Evolutionary conservation across 192 early-diverging fungal genomes (phyloP), one percentile per base, ranked within the genome.

Genomic region (Umbelopsis sp.): DNA sequence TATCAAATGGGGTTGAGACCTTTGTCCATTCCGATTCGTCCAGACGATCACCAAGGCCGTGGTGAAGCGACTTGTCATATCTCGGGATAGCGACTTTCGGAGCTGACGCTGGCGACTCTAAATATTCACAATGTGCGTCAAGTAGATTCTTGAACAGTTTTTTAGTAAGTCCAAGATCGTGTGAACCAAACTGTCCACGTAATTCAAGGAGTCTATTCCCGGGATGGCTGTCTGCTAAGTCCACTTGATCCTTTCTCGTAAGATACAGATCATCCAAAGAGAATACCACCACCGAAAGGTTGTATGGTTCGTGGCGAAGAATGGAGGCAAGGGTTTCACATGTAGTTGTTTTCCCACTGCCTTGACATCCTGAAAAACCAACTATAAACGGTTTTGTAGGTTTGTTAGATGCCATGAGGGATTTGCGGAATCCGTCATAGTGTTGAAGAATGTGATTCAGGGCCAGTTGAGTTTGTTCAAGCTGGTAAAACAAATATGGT

Each of bases 211-310:
- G 80, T 31, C 87, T 86, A 75, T 97, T 97, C 34, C 47, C 73
- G 0, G 80, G 74, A 53, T 89, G 65, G 3, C 24, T 43, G 8
- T 66, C n/a, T 7, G 85, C 51, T 1, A 92, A 71, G 2, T 76
- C 45, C 8, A 69, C 54, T 72, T 95, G 96, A n/a, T 92, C 88
- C 10, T 74, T 72, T 70, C 84, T 80, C 0, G 94, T 81, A 22
- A 95, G 78, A 72, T 97, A 97, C 11, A 98, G 78, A 76, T 98
- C 96, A 78, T 98, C 96, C 53, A 89, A 80, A 5, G 93, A 94
- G 50, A 93, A 90, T 3, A 81, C 81, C 2, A 92, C 80, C 0
- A 89, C 84, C 4, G 76, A 70, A 16, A 92, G 43, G 17, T 88
- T 75, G 43, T 85, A 83, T 0, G 73, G 74, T n/a, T 22, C 14